phyloP scores from a whole-genome alignment of 257 asterid genomes.

The Leonotis leonurus region DNA sequence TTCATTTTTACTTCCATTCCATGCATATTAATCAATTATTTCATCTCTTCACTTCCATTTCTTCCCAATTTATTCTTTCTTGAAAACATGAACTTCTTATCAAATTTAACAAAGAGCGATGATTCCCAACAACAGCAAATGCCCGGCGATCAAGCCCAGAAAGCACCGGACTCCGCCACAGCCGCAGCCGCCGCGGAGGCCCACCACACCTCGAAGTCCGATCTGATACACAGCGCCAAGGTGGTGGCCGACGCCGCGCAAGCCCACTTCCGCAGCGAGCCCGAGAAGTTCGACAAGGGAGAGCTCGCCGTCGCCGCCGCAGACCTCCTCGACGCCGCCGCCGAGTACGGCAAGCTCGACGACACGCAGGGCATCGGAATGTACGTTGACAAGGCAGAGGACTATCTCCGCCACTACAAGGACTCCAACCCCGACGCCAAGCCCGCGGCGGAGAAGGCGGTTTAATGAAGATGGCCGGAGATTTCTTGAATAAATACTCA shows the following conservation, averaged over 20 bases:
- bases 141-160: not conserved
- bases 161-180: not conserved
- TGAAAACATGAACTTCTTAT: constrained; percentile 30
- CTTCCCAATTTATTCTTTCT: not conserved
- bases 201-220: constrained; percentile 30
- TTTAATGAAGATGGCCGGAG: constrained; percentile 38
- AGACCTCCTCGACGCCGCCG: constrained; percentile 44
- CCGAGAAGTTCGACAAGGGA: constrained; percentile 31
- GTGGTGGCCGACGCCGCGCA: constrained; percentile 44
- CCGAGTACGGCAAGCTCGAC: constrained; percentile 46
- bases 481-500: constrained; percentile 23
- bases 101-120: constrained; percentile 10
- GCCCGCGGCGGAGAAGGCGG: constrained; percentile 14
- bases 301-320: constrained; percentile 50
- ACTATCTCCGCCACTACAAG: constrained; percentile 36
- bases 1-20: not conserved
- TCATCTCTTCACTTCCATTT: not conserved
- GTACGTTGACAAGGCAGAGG: constrained; percentile 47
- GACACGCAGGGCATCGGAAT: constrained; percentile 35
- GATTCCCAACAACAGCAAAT: not conserved
- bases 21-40: too few relatives aligned
- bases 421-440: constrained; percentile 22
- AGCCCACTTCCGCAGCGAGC: constrained; percentile 32
- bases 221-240: constrained; percentile 46
- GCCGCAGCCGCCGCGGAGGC: constrained; percentile 2